Percentiles rank a stretch among this genome's conserved stretches.
phyloP scores from a whole-genome alignment of 805 yeast genomes.

The Starmera amethionina region DNA sequence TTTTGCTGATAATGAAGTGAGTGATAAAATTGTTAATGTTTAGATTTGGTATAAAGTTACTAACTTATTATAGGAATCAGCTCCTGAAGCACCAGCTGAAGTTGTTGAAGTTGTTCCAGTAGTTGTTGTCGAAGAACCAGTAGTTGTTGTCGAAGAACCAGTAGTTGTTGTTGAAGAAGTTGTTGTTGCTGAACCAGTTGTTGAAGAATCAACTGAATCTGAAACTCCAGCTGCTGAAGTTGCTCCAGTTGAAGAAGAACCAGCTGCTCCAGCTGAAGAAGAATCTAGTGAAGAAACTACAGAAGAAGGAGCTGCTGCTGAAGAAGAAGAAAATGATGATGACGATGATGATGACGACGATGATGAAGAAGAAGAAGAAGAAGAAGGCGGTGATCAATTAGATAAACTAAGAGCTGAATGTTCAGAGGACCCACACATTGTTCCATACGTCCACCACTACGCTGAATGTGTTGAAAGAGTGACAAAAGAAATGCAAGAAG shows the following conservation, averaged over 20 bases:
- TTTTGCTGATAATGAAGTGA: constrained; percentile 49
- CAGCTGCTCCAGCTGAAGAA: constrained; percentile 9
- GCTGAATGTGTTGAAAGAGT: constrained; percentile 95
- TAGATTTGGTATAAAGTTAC: too few relatives aligned
- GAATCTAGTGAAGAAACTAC: constrained; percentile 3
- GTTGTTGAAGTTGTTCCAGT: neutral
- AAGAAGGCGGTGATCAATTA: constrained; percentile 55
- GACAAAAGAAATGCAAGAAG: constrained; percentile 75
- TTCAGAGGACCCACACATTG: constrained; percentile 54
- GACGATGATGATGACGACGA: constrained; percentile 45
- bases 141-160: constrained; percentile 1
- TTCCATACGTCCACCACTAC: constrained; percentile 76
- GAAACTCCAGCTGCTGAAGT: constrained; percentile 3
- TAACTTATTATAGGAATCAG: constrained; percentile 1
- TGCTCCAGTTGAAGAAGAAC: constrained; percentile 11
- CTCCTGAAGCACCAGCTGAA: neutral
- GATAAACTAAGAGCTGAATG: constrained; percentile 64
- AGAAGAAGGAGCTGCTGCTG: constrained; percentile 1
- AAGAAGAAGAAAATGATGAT: constrained; percentile 17
- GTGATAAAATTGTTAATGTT: neutral
- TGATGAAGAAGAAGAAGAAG: constrained; percentile 64
- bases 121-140: constrained; percentile 1
- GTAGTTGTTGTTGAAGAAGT: neutral
- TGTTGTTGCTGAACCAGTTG: constrained; percentile 4
- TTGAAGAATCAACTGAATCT: neutral